Conservation (phyloP, 352 stramenopile genomes). For the Pythium sukuiense region DNA sequence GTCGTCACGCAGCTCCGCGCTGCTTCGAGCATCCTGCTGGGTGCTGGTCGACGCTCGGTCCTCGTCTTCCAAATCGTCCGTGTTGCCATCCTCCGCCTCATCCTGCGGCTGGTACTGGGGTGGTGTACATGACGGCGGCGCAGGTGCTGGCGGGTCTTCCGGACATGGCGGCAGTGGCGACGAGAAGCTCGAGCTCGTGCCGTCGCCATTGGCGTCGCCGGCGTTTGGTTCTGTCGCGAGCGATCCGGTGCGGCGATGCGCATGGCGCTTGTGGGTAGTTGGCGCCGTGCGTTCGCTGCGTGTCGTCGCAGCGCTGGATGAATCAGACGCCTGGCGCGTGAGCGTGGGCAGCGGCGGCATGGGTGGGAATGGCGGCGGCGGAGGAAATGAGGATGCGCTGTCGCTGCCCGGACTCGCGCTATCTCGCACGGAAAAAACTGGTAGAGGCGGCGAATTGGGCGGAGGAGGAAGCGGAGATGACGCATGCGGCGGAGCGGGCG, state of each 20-base stretch:
- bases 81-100: slow-evolving; percentile 48
- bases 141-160: slow-evolving; percentile 62
- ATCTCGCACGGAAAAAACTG: slow-evolving; percentile 11
- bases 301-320: slow-evolving; percentile 8
- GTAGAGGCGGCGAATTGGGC: slow-evolving; percentile 19
- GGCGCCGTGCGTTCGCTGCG: background rate
- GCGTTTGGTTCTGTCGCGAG: background rate
- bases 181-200: slow-evolving; percentile 62
- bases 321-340: slow-evolving; percentile 8
- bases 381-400: slow-evolving; percentile 14
- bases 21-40: slow-evolving; percentile 17
- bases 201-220: slow-evolving; percentile 9
- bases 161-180: slow-evolving; percentile 73
- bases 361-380: slow-evolving; percentile 26
- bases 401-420: slow-evolving; percentile 24
- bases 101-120: slow-evolving; percentile 69
- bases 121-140: slow-evolving; percentile 58
- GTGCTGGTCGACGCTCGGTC: slow-evolving; percentile 23
- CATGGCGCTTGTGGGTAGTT: background rate
- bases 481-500: slow-evolving; percentile 19
- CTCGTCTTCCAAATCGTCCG: slow-evolving; percentile 46
- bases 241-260: slow-evolving; percentile 4
- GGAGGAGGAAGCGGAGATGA: slow-evolving; percentile 27
- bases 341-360: slow-evolving; percentile 25
- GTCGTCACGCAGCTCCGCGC: slow-evolving; percentile 20